Evolutionary conservation across 352 stramenopile species (phyloP).

Genomic region (Saprolegnia diclina): DNA sequence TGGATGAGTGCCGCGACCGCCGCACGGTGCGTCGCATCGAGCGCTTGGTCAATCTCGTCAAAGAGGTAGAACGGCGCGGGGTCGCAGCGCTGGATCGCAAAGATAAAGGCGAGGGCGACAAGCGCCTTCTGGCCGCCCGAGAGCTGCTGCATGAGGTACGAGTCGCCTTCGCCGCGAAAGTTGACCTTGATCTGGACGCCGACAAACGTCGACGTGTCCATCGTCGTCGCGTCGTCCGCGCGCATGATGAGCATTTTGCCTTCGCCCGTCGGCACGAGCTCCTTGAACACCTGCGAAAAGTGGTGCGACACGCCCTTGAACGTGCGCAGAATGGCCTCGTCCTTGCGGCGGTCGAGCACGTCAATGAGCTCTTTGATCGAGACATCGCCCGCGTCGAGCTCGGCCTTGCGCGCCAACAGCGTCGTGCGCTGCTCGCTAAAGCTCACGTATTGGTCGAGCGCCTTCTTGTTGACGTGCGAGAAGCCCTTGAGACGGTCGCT

Average conservation of each 20-base stretch:
- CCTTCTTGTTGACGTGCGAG: conserved; percentile 99
- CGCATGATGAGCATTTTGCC: conserved; percentile 96
- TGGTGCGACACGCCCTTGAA: conserved; percentile 97
- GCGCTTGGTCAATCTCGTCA: conserved; percentile 99
- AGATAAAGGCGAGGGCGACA: conserved; percentile 99
- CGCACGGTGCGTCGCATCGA: conserved; percentile 98
- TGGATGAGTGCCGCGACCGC: conserved; percentile 96
- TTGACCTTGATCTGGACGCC: conserved; percentile 98
- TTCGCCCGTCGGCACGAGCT: conserved; percentile 95
- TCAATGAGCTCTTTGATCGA: conserved; percentile 86
- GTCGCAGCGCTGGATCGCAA: conserved; percentile 98
- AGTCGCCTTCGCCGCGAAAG: conserved; percentile 94
- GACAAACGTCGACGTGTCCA: conserved; percentile 89
- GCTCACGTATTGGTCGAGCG: conserved; percentile 98
- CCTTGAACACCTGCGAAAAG: conserved; percentile 98
- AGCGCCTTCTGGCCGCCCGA: conserved; percentile 99
- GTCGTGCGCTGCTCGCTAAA: conserved; percentile 92
- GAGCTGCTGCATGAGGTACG: conserved; percentile 98
- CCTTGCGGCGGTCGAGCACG: conserved; percentile 93
- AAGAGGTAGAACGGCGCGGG: conserved; percentile 99
- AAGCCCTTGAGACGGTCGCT: conserved; percentile 98
- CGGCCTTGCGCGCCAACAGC: conserved; percentile 92
- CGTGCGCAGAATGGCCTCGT: conserved; percentile 98
- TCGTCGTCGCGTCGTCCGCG: conserved; percentile 65
- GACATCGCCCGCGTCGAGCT: conserved; percentile 93